phyloP scores from a whole-genome alignment of 73 alveolate species.

The Loxodes magnus region DNA sequence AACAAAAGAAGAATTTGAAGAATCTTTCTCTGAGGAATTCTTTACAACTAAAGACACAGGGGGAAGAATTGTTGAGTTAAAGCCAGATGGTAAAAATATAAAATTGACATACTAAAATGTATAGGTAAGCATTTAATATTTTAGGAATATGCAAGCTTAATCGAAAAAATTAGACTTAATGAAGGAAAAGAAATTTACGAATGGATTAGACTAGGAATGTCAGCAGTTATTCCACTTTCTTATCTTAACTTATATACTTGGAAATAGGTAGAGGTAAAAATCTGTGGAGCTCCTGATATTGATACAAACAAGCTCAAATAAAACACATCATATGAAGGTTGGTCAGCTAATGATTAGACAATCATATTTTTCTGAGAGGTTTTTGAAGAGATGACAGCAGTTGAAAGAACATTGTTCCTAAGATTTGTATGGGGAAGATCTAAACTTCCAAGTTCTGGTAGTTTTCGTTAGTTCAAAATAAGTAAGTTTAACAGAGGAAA shows the following conservation, averaged over 20 bases:
- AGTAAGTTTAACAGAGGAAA: slow-evolving; percentile 5
- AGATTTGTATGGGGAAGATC: slow-evolving; percentile 89
- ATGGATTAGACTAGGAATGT: slow-evolving; percentile 55
- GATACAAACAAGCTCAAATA: slow-evolving; percentile 65
- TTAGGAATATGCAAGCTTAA: slow-evolving; percentile 32
- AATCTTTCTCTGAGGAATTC: slow-evolving; percentile 3
- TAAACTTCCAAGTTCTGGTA: slow-evolving; percentile 37
- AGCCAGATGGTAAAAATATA: slow-evolving; percentile 50
- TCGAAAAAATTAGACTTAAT: slow-evolving; percentile 41
- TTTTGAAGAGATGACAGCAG: slow-evolving; percentile 42
- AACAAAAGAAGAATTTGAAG: background rate
- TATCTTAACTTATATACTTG: slow-evolving; percentile 48
- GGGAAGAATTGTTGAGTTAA: slow-evolving; percentile 65
- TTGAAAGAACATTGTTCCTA: slow-evolving; percentile 62
- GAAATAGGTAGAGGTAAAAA: slow-evolving; percentile 72
- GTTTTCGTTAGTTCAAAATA: slow-evolving; percentile 6
- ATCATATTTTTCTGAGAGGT: slow-evolving; percentile 68
- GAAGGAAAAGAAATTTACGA: slow-evolving; percentile 52
- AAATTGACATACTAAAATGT: slow-evolving; percentile 39
- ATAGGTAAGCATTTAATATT: no score
- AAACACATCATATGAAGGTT: slow-evolving; percentile 62
- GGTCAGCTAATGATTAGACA: slow-evolving; percentile 30
- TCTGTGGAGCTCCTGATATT: slow-evolving; percentile 70
- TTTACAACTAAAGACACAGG: slow-evolving; percentile 63
- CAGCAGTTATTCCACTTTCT: slow-evolving; percentile 51